These are phyloP conservation scores for Lagenaria siceraria DNA, from an alignment of 306 rosid genomes.

Conservation along the genomic window DNA sequence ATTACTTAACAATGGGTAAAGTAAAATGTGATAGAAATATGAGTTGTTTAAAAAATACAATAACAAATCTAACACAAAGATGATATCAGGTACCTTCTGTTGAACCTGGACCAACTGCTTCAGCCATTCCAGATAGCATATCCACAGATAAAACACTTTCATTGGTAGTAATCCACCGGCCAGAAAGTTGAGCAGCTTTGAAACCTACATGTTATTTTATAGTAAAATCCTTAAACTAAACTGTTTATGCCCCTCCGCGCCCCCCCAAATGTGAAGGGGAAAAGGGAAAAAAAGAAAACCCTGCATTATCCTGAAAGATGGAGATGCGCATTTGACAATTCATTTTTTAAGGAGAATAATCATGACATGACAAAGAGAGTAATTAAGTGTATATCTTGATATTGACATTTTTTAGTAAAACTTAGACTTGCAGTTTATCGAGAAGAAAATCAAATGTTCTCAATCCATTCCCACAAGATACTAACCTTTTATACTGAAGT, in stretches of 20 bases:
- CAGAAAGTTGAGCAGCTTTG: conserved; percentile 58
- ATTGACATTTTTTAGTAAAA: background rate
- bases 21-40: background rate
- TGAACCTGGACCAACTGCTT: conserved; percentile 75
- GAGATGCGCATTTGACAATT: background rate
- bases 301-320: background rate
- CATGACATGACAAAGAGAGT: background rate
- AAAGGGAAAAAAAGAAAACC: background rate
- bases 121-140: conserved; percentile 42
- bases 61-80: background rate
- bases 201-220: conserved; percentile 35
- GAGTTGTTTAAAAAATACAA: background rate
- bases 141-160: conserved; percentile 60
- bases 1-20: background rate
- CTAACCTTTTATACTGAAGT: conserved; percentile 71
- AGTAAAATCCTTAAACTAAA: background rate
- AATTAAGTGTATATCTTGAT: background rate
- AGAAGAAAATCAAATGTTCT: background rate
- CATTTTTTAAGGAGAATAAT: background rate
- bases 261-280: background rate
- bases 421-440: background rate
- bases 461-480: background rate
- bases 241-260: too few species aligned
- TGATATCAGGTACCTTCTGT: conserved; percentile 53
- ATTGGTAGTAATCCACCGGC: conserved; percentile 61